Conservation (phyloP, 306 rosid genomes). For the Betula pendula region DNA sequence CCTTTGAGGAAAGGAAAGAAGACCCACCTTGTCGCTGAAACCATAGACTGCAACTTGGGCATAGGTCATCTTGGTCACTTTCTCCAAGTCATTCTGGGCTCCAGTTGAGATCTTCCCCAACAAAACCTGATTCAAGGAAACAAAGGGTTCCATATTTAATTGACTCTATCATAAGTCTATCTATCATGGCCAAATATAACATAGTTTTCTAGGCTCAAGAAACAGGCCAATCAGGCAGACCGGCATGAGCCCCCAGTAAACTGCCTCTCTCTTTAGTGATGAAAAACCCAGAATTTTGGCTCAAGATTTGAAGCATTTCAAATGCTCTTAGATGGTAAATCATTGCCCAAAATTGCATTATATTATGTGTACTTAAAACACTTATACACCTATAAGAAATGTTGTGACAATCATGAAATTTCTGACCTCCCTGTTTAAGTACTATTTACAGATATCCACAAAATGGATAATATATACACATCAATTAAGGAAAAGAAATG, state of each 20-base stretch:
- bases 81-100: slow-evolving; percentile 49
- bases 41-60: slow-evolving; percentile 45
- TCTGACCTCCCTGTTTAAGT: neutral
- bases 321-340: neutral
- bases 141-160: neutral
- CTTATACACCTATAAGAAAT: neutral
- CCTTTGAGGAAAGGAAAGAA: slow-evolving; percentile 44
- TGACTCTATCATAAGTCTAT: neutral
- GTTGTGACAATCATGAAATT: neutral
- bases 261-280: neutral
- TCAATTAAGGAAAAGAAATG: neutral
- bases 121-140: slow-evolving; percentile 27
- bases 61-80: slow-evolving; percentile 51
- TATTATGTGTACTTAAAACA: neutral
- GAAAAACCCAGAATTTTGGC: neutral
- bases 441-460: neutral
- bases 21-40: slow-evolving; percentile 46
- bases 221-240: neutral
- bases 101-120: slow-evolving; percentile 48
- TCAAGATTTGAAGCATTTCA: neutral
- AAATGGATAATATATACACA: neutral
- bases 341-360: too few species aligned
- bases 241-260: neutral
- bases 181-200: neutral
- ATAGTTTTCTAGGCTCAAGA: neutral